Evolutionary conservation across 805 yeast genomes (phyloP), one percentile per base, ranked within the genome.

Genomic region (Metschnikowia drakensbergensis): DNA sequence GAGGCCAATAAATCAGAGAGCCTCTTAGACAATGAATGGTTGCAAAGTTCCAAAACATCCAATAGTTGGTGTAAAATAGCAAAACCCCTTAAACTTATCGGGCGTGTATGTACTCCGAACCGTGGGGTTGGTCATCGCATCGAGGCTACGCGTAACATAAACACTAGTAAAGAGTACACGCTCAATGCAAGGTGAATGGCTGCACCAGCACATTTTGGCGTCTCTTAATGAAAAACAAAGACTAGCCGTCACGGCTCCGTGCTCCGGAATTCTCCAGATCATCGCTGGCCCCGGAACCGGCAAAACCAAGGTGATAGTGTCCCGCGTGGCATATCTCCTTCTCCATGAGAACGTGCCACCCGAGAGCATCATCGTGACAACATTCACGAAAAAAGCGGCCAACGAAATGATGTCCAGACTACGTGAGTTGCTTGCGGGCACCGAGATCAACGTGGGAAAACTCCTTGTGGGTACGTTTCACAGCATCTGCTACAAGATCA

Each of bases 361-460:
- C 0, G 70, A 74, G 31, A 68, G 77, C 41, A 76, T 94, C 17
- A 77, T 92, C 1, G 94, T 91, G 22, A 88, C 97, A 5, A 91
- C 98, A 0, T 92, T 92, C 69, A 92, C 98, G 9, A 87, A 88
- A 58, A 88, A 86, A 58, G 98, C 99, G 0, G 95, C 97, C 1
- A 77, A 74, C 45, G 98, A 92, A 66, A 84, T 92, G 87, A 67
- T 71, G 9, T 84, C 80, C 30, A 72, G 98, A 37, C 65, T 92
- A 17, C 48, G 45, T 0, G 39, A 25, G 3, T 33, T 78, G 44
- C 57, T 82, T 6, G 43, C 59, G 5, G 65, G 59, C 35, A 58
- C 71, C 0, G 60, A 64, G 4, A 62, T 80, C 47, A 66, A 72
- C 32, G 54, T 72, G 3, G 62, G 70, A 1, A 72, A 74, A 41